Evolutionary conservation across 2,329 filamentous ascomycete genomes (phyloP).

Genomic region (Colletotrichum coccodes): DNA sequence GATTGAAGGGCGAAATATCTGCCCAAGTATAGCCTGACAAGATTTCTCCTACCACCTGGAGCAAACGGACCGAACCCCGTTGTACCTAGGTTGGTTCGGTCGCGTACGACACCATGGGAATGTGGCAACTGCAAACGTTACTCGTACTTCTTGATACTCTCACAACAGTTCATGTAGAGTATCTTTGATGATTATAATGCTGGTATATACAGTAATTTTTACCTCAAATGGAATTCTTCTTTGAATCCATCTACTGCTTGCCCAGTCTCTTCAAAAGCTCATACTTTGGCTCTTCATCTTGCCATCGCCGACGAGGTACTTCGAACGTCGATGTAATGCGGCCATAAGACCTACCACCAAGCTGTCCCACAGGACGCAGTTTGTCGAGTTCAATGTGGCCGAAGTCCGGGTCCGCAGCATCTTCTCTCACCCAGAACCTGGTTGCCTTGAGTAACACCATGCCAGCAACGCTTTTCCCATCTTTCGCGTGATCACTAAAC

Average conservation of each 20-base stretch:
- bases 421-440: constrained; percentile 88
- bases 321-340: constrained; percentile 77
- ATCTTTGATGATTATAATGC: no score
- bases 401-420: constrained; percentile 82
- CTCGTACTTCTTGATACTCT: no score
- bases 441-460: constrained; percentile 84
- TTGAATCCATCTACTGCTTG: not conserved
- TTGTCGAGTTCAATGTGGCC: constrained; percentile 76
- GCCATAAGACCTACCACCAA: constrained; percentile 89
- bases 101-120: not conserved
- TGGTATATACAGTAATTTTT: no score
- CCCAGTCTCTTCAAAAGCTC: constrained; percentile 17
- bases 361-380: constrained; percentile 77
- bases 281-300: constrained; percentile 35
- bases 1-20: no score
- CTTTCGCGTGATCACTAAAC: constrained; percentile 76
- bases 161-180: no score
- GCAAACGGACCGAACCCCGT: no score
- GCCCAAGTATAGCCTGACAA: no score
- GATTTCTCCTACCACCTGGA: no score
- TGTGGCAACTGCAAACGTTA: not conserved
- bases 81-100: no score
- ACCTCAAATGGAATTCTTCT: not conserved
- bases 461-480: constrained; percentile 79
- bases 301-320: constrained; percentile 56